A percentile compares a stretch with the other conserved stretches of the same genome.
phyloP scores from a whole-genome alignment of 2,329 filamentous ascomycete genomes.

The Exophiala sp. region DNA sequence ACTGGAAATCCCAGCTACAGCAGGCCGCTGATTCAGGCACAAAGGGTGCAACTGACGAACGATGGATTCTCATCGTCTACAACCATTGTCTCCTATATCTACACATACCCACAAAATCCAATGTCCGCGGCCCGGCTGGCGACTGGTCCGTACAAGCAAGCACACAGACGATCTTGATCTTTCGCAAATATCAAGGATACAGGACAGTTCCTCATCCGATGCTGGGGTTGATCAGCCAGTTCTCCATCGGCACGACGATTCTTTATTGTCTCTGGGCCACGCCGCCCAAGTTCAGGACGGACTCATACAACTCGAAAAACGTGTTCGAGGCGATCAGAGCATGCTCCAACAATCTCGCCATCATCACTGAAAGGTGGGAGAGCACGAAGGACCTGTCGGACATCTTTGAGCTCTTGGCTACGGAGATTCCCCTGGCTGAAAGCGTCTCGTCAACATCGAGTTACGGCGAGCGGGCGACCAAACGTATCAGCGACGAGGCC shows the following conservation, averaged over 20 bases:
- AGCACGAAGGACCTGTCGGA: slow-evolving; percentile 6
- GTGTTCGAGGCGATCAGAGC: slow-evolving; percentile 4
- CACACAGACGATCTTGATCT: slow-evolving; percentile 7
- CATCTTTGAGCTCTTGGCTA: slow-evolving; percentile 5
- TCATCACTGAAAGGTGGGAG: slow-evolving; percentile 8
- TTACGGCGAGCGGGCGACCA: background rate
- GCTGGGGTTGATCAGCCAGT: slow-evolving; percentile 7
- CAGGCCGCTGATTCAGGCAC: background rate
- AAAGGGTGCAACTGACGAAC: background rate
- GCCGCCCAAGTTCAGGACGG: slow-evolving; percentile 4
- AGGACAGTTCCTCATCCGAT: slow-evolving; percentile 6
- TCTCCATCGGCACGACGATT: slow-evolving; percentile 11
- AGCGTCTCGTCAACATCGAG: background rate
- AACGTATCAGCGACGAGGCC: slow-evolving; percentile 3
- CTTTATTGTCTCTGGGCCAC: slow-evolving; percentile 7
- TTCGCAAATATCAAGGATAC: slow-evolving; percentile 7
- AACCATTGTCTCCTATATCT: slow-evolving; percentile 8
- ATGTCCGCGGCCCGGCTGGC: slow-evolving; percentile 4
- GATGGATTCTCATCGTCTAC: slow-evolving; percentile 13
- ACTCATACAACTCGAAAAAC: slow-evolving; percentile 6
- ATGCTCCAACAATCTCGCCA: slow-evolving; percentile 6
- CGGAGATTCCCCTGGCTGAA: slow-evolving; percentile 1
- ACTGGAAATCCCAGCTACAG: slow-evolving; percentile 3
- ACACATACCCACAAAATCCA: slow-evolving; percentile 2
- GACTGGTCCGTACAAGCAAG: slow-evolving; percentile 6